Evolutionary conservation across 345 rosid genomes (phyloP).

Genomic region (Murraya paniculata): DNA sequence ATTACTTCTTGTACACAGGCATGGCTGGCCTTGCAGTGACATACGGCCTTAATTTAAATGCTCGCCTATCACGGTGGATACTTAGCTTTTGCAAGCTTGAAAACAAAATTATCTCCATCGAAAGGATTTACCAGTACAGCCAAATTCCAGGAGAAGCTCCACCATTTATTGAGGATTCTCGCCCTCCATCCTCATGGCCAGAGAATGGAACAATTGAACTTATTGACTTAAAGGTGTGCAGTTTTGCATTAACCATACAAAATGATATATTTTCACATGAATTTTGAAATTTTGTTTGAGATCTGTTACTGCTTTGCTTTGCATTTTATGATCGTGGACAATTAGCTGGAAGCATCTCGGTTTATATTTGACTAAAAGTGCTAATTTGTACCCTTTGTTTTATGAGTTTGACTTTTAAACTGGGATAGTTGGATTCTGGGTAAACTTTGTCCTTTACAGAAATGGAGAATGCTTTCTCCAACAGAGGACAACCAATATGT

Average conservation of each 20-base stretch:
- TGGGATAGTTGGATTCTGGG: not conserved
- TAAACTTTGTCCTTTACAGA: not conserved
- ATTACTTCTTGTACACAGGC: slow-evolving; percentile 48
- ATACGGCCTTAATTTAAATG: slow-evolving; percentile 95
- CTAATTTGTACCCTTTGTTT: not conserved
- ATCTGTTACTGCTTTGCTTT: not conserved
- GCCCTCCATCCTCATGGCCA: slow-evolving; percentile 87
- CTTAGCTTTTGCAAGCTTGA: slow-evolving; percentile 99
- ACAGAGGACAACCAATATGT: not conserved
- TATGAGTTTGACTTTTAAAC: not conserved
- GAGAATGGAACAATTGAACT: slow-evolving; percentile 77
- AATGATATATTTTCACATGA: not conserved
- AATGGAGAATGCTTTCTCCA: not conserved
- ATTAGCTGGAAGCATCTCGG: not conserved
- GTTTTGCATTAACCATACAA: not conserved
- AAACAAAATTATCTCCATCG: slow-evolving; percentile 95
- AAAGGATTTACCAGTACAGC: slow-evolving; percentile 96
- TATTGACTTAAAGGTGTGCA: slow-evolving; percentile 75
- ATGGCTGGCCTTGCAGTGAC: slow-evolving; percentile 99
- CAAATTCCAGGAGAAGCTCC: slow-evolving; percentile 81
- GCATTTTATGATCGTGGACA: not conserved
- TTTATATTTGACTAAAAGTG: not conserved
- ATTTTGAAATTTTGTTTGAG: not conserved
- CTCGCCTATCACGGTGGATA: slow-evolving; percentile 96
- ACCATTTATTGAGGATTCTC: slow-evolving; percentile 55